Conservation (phyloP, 2,329 filamentous ascomycete genomes). For the Alternaria triticimaculans region DNA sequence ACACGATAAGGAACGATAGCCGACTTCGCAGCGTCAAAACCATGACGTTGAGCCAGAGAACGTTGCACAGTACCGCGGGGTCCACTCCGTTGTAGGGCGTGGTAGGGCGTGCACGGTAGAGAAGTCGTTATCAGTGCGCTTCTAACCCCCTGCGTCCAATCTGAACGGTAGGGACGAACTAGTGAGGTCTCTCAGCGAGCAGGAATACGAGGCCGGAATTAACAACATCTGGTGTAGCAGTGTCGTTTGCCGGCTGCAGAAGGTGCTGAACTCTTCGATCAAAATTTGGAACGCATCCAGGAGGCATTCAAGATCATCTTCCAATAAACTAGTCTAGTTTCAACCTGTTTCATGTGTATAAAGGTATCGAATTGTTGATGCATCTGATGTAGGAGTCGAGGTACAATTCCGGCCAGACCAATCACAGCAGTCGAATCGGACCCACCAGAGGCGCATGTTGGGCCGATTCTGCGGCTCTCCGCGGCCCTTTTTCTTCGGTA, state of each 20-base stretch:
- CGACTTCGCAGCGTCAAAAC: background rate
- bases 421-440: background rate
- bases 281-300: background rate
- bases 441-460: background rate
- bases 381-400: background rate
- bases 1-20: background rate
- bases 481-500: constrained; percentile 9
- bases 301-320: too few species aligned
- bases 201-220: constrained; percentile 9
- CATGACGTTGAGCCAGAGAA: background rate
- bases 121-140: background rate
- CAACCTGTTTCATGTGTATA: background rate
- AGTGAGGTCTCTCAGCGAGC: background rate
- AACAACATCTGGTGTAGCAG: background rate
- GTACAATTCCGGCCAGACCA: background rate
- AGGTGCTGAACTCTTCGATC: background rate
- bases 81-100: background rate
- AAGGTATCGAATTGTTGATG: background rate
- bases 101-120: background rate
- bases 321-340: background rate
- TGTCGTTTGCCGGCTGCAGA: background rate
- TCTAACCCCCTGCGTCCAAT: background rate
- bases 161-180: background rate
- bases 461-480: constrained; percentile 10
- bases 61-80: background rate